Base-by-base conservation (phyloP, 768 basidiomycete species). In the Suillus americanus region DNA sequence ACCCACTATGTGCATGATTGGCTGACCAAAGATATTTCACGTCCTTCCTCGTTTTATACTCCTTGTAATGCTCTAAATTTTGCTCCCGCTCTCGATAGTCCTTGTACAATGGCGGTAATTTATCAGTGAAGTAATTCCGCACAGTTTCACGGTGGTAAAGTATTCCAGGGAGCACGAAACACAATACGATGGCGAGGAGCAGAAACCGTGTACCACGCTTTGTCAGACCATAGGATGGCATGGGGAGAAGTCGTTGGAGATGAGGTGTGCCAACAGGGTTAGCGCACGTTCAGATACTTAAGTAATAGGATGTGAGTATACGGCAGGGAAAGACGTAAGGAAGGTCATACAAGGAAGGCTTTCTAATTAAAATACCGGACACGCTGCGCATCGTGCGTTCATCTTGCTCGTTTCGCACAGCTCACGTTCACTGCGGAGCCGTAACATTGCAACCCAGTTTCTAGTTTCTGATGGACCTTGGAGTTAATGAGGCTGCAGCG, bases 1-100 rank as follows among this genome's bases (percentile, higher is more conserved):
- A 70, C 79, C 65, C 55, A 81, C 83, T 72, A 61, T 73, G 71
- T 0, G 72, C 79, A 67, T 86, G 83, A 63, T 84, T 85, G 3
- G 82, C 79, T 37, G 82, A 70, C 69, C 79, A 83, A 10, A 87
- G 69, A 66, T 81, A 86, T 64, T 78, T 80, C 18, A 76, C 71
- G 25, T 71, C 64, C 23, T 63, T 62, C 2, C 77, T 79, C 45
- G 9, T 57, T 23, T 81, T 73, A 12, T 81, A 74, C 3, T 67
- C 62, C 37, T 75, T 66, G 65, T 84, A 82, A 62, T 86, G 84
- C 0, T 79, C 75, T 1, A 86, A 67, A 2, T 63, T 64, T 3
- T 76, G 72, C 65, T 86, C 85, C 9, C 74, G 73, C 59, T 70
- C 70, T 40, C 76, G 76, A 59, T 75, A 80, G 25, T 71, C 65